Evolutionary conservation across 441 rosid species (phyloP).

Genomic region (Biscutella auriculata): DNA sequence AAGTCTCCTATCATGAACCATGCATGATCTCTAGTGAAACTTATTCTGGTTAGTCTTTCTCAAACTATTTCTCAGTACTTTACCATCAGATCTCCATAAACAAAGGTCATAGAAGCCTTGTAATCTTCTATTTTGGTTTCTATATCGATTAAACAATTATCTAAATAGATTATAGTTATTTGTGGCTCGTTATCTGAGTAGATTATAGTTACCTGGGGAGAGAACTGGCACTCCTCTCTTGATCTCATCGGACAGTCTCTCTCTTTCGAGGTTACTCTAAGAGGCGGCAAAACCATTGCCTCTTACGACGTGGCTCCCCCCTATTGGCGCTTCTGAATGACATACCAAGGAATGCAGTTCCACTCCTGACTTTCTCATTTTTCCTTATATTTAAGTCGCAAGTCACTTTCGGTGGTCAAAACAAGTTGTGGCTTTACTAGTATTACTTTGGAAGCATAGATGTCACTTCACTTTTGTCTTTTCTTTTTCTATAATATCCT

Average conservation of each 20-base stretch:
- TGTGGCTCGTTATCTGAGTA: no score
- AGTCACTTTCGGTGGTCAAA: conserved; percentile 15
- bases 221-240: conserved; percentile 66
- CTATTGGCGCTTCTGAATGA: conserved; percentile 72
- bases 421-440: neutral
- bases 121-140: no score
- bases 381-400: neutral
- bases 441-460: neutral
- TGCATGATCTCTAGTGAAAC: no score
- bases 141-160: no score
- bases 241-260: conserved; percentile 67
- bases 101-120: no score
- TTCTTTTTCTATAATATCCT: neutral
- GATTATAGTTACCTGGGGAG: no score
- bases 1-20: no score
- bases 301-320: conserved; percentile 70
- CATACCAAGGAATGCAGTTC: conserved; percentile 69
- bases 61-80: no score
- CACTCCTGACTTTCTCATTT: conserved; percentile 28
- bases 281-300: conserved; percentile 41
- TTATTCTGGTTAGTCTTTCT: no score
- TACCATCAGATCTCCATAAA: no score
- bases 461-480: neutral
- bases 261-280: conserved; percentile 70
- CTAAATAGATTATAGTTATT: no score